Evolutionary conservation across 306 rosid species (phyloP), one percentile per base, ranked within the genome.

Genomic region (Rosa lucieae): DNA sequence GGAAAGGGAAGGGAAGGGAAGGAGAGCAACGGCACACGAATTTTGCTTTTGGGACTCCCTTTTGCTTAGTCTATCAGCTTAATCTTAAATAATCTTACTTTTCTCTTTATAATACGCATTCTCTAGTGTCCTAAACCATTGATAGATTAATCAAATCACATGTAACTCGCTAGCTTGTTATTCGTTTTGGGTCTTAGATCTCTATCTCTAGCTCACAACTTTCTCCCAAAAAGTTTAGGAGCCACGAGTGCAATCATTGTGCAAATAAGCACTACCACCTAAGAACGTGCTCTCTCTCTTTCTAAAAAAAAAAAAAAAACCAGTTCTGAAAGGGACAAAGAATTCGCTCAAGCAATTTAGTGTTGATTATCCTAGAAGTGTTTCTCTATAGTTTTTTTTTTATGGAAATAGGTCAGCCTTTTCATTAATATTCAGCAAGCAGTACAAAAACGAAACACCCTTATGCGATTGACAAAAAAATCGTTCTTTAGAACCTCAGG

Each of bases 191-290:
- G 43, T 77, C 66, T 26, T 44, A 81, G 80, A 83, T 66, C 81
- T 55, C 76, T 72, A 80, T 80, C 80, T 52, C 42, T 72, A 40
- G 40, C 63, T 81, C 75, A 42, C 39, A 61, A 72, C 70, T 77
- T 67, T 42, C 71, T 67, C 78, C 82, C 79, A 84, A 77, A 90
- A 89, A 88, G 91, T 82, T 82, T 84, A 77, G 86, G 89, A 85
- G 87, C 89, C 94, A 92, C 93, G 94, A 88, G 97, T 88, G 89
- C 90, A 92, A 92, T 94, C 69, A 94, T 94, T 92, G 82, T 86
- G 83, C 75, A 85, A 86, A 88, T 89, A 82, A 81, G 78, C 91
- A 90, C 85, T 79, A 80, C 86, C 86, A 84, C 83, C 80, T 87
- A 83, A 67, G 79, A 78, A 82, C 86, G 68, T 69, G 80, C 90